phyloP scores from a whole-genome alignment of 495 filamentous ascomycete genomes.

The Podospora didyma region DNA sequence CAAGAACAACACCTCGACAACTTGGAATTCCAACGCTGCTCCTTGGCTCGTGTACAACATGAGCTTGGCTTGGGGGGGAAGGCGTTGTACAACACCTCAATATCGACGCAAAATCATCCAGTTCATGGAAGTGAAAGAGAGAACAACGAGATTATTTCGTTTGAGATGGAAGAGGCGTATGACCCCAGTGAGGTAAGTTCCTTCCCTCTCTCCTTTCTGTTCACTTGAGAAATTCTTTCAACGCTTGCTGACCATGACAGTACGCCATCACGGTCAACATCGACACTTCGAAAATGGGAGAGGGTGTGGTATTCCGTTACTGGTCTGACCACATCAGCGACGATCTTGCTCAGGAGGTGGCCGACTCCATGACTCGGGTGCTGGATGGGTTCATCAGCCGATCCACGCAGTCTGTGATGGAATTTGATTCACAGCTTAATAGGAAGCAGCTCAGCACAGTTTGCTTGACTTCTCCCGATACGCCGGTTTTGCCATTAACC shows the following conservation, averaged over 20 bases:
- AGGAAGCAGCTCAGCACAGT: not conserved
- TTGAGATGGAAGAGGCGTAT: slow-evolving; percentile 22
- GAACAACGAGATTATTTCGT: slow-evolving; percentile 1
- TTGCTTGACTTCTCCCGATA: not conserved
- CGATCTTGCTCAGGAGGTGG: slow-evolving; percentile 45
- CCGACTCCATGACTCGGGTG: slow-evolving; percentile 41
- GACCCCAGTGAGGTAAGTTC: slow-evolving; percentile 24
- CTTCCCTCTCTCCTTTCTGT: not conserved
- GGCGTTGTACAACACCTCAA: slow-evolving; percentile 53
- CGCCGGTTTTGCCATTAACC: not conserved
- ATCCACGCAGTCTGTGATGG: slow-evolving; percentile 5
- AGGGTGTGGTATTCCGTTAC: slow-evolving; percentile 52
- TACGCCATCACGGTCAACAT: slow-evolving; percentile 54
- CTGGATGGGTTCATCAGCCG: slow-evolving; percentile 39
- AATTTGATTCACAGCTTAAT: slow-evolving; percentile 4
- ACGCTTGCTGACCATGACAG: no score
- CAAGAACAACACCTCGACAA: slow-evolving; percentile 49
- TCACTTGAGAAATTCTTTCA: no score
- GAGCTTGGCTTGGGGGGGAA: slow-evolving; percentile 47
- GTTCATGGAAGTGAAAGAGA: not conserved
- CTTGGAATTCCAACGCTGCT: slow-evolving; percentile 49
- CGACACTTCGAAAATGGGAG: slow-evolving; percentile 45
- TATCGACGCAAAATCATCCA: slow-evolving; percentile 36
- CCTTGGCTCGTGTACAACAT: slow-evolving; percentile 53
- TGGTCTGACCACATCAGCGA: slow-evolving; percentile 46